Evolutionary conservation across 768 basidiomycete genomes (phyloP).

Genomic region (Cystofilobasidium ferigula): DNA sequence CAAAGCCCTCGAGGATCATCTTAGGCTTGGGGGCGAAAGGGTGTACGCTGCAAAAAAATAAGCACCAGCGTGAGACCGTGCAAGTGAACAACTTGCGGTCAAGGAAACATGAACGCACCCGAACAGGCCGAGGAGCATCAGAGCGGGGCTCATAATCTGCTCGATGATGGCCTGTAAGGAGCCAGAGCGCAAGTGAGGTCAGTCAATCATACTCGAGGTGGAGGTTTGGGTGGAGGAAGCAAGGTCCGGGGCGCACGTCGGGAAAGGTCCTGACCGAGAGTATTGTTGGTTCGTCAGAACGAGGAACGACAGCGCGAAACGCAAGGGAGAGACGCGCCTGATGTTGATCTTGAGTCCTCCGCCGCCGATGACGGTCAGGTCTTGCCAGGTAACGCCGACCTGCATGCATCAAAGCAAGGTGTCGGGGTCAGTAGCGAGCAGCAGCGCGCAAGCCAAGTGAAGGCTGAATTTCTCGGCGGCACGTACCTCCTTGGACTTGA

Average conservation of each 20-base stretch:
- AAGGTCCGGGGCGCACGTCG: constrained; percentile 19
- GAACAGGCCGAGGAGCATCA: constrained; percentile 47
- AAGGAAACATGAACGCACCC: constrained; percentile 26
- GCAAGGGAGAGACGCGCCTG: not conserved
- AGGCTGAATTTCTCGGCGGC: no score
- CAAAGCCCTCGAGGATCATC: constrained; percentile 46
- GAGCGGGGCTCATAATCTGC: constrained; percentile 49
- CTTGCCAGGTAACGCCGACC: constrained; percentile 36
- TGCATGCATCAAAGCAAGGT: no score
- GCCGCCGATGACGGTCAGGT: constrained; percentile 38
- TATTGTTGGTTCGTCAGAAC: no score
- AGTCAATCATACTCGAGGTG: no score
- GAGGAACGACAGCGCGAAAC: not conserved
- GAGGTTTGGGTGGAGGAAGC: not conserved
- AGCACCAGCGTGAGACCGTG: not conserved
- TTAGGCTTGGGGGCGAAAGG: constrained; percentile 48
- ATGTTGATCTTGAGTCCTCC: constrained; percentile 41
- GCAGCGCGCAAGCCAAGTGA: no score
- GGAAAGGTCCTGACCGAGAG: constrained; percentile 37
- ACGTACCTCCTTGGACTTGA: constrained; percentile 36
- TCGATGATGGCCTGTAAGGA: constrained; percentile 37
- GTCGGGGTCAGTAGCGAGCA: no score
- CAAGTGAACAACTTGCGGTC: not conserved
- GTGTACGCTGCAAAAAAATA: constrained; percentile 37
- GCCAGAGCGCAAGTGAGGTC: not conserved